Base-by-base conservation (phyloP, 2,329 filamentous ascomycete species). In the Claviceps fusiformis region DNA sequence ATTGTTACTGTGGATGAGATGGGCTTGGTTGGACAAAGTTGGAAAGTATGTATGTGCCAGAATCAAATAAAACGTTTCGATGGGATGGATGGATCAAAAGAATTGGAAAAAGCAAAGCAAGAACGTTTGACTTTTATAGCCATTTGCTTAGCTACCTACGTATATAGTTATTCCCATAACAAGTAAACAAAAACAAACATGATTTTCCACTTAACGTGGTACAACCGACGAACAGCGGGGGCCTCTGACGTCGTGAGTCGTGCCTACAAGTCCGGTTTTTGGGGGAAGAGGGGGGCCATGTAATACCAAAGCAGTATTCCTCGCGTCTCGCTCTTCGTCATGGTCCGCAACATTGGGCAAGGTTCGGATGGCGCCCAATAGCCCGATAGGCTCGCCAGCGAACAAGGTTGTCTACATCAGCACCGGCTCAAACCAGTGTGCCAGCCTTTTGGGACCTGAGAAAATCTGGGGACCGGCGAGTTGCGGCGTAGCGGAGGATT, bases 251-350 rank as follows among this genome's bases (percentile, higher is more conserved):
- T 56, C 47, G 55, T 48, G 10, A 10, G 55, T 56, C 47, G 55
- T 48, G 10, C 6, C 41, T 46, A 33, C 37, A n/a, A 29, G 43
- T 24, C 37, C 47, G 46, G 50, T 46, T 46, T 46, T 24, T 35
- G 24, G 27, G 17, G 13, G 29, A 8, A 33, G 43, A 11, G 41
- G 17, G 24, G 10, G 33, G 29, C 33, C 33, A 39, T 47, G 52
- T 37, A 48, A 46, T 10, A 48, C n/a, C 19, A 27, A 33, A 17
- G 13, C 31, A n/a, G 46, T 24, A 9, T 15, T 49, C 17, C 15
- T 33, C 45, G 3, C 76, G 76, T 65, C 76, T 75, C 58, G 70
- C 37, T 41, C 7, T 17, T 41, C 37, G 37, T 17, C 35, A 37
- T 37, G 9, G 10, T 37, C 10, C 9, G 3, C 8, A 3, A 11